These are phyloP conservation scores for Hirschioporus abietinus DNA, from an alignment of 768 basidiomycete genomes.

Conservation along the genomic window DNA sequence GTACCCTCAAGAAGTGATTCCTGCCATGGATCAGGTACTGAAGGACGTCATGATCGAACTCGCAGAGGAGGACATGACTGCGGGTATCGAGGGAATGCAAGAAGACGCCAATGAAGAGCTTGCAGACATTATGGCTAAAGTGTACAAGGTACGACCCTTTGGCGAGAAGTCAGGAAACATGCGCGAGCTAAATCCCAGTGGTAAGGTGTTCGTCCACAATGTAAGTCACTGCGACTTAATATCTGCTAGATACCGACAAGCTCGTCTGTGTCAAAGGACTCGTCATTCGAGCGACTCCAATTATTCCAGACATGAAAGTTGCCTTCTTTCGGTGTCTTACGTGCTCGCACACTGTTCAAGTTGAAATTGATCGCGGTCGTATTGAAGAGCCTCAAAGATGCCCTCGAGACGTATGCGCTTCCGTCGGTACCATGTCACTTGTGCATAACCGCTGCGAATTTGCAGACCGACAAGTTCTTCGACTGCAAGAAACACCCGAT, in stretches of 20 bases:
- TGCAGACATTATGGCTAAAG: conserved; percentile 77
- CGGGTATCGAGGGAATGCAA: conserved; percentile 67
- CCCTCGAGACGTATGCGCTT: conserved; percentile 88
- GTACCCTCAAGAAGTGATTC: conserved; percentile 96
- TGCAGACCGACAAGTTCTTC: conserved; percentile 90
- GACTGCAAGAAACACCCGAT: conserved; percentile 96
- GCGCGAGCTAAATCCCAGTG: conserved; percentile 90
- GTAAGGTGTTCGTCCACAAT: conserved; percentile 35
- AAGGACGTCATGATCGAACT: conserved; percentile 90
- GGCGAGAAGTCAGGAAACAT: conserved; percentile 84
- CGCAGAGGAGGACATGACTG: conserved; percentile 74
- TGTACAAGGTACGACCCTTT: conserved; percentile 93
- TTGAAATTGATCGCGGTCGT: conserved; percentile 96
- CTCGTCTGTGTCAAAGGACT: conserved; percentile 94
- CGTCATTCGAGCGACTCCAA: conserved; percentile 93
- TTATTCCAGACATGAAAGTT: conserved; percentile 98
- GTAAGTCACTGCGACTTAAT: background rate
- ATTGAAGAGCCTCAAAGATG: conserved; percentile 91
- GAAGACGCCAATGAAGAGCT: conserved; percentile 82
- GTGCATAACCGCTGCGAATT: conserved; percentile 98
- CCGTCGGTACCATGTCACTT: conserved; percentile 86
- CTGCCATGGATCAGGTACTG: conserved; percentile 94
- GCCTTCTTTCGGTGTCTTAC: conserved; percentile 97
- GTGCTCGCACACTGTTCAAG: conserved; percentile 95
- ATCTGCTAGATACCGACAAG: conserved; percentile 85